phyloP scores from a whole-genome alignment of 805 yeast species.

The Ogataea nonfermentans region DNA sequence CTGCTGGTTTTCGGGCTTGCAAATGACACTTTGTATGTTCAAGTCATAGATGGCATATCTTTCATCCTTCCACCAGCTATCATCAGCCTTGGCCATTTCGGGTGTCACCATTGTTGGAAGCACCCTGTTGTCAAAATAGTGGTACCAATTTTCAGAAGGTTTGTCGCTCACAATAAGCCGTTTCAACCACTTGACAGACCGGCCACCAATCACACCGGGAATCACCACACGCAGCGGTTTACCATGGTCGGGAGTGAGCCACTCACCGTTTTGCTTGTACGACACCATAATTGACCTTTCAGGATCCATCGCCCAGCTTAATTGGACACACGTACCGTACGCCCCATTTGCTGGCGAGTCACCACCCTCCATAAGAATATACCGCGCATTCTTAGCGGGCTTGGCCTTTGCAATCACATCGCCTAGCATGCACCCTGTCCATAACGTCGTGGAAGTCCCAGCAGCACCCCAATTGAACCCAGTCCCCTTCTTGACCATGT shows the following conservation, averaged over 20 bases:
- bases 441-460: conserved; percentile 34
- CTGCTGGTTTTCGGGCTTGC: conserved; percentile 33
- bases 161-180: conserved; percentile 29
- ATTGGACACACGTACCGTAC: conserved; percentile 35
- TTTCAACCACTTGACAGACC: conserved; percentile 39
- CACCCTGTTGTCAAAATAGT: conserved; percentile 37
- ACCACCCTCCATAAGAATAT: conserved; percentile 36
- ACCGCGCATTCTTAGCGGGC: conserved; percentile 31
- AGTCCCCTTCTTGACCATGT: conserved; percentile 34
- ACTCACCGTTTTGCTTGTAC: conserved; percentile 37
- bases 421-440: conserved; percentile 35
- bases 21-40: conserved; percentile 35
- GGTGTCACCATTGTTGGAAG: conserved; percentile 37
- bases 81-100: conserved; percentile 32
- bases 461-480: conserved; percentile 40
- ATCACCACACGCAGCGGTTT: conserved; percentile 35
- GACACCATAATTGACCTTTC: conserved; percentile 35
- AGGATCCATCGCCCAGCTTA: conserved; percentile 34
- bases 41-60: conserved; percentile 37
- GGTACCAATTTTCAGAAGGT: conserved; percentile 38
- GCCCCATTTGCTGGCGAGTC: conserved; percentile 35
- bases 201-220: conserved; percentile 41
- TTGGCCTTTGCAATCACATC: conserved; percentile 30
- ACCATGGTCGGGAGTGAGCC: conserved; percentile 37
- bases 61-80: conserved; percentile 39